Evolutionary conservation across 2,329 filamentous ascomycete genomes (phyloP).

Genomic region (Venturia nashicola): DNA sequence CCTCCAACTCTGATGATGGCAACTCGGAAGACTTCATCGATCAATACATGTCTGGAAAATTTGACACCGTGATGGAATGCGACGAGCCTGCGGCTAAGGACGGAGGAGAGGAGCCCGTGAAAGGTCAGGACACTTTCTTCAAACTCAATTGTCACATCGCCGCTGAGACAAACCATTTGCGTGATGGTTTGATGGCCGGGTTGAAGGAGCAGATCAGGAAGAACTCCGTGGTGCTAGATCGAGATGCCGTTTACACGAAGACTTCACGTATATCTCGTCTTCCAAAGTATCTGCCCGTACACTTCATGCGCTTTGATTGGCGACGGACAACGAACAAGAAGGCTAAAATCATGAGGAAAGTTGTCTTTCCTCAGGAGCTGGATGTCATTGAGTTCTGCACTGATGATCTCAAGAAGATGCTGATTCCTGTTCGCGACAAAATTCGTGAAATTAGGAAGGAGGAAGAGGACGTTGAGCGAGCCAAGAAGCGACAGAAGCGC

Average conservation of each 20-base stretch:
- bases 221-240: constrained; percentile 56
- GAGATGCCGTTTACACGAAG: constrained; percentile 79
- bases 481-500: constrained; percentile 82
- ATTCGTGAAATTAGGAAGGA: constrained; percentile 92
- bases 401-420: constrained; percentile 68
- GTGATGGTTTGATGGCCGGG: constrained; percentile 73
- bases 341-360: constrained; percentile 98
- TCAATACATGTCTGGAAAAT: constrained; percentile 76
- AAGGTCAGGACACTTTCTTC: constrained; percentile 63
- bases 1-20: constrained; percentile 25
- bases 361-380: constrained; percentile 86
- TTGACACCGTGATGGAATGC: constrained; percentile 67
- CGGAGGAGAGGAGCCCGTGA: constrained; percentile 56
- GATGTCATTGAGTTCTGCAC: constrained; percentile 94
- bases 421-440: constrained; percentile 91
- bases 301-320: constrained; percentile 98
- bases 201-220: constrained; percentile 88
- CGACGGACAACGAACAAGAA: constrained; percentile 92
- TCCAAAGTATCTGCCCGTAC: constrained; percentile 90
- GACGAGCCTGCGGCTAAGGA: constrained; percentile 70
- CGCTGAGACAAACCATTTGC: constrained; percentile 72
- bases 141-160: constrained; percentile 97
- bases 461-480: constrained; percentile 81
- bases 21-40: constrained; percentile 56
- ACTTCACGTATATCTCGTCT: constrained; percentile 71